Evolutionary conservation across 2,329 filamentous ascomycete species (phyloP).

Genomic region (Ophiostoma sp.): DNA sequence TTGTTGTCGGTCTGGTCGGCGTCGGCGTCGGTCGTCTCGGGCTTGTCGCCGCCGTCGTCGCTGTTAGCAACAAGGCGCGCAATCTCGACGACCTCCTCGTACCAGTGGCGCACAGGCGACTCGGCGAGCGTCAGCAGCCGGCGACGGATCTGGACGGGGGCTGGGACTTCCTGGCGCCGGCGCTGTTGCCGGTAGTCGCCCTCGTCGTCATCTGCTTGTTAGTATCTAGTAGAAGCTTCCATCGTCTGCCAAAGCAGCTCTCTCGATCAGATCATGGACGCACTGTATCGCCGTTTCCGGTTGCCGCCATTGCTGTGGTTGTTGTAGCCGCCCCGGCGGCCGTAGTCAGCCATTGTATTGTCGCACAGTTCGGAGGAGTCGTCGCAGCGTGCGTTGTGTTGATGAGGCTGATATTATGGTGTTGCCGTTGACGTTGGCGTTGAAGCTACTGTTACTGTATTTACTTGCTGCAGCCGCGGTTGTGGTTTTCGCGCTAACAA

Average conservation of each 20-base stretch:
- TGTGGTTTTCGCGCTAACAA: constrained; percentile 18
- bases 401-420: background rate
- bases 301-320: constrained; percentile 22
- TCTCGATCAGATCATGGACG: constrained; percentile 39
- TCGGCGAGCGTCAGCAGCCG: constrained; percentile 78
- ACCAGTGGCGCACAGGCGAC: constrained; percentile 69
- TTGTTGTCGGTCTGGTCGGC: background rate
- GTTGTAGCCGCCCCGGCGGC: constrained; percentile 48
- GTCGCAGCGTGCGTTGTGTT: background rate
- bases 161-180: constrained; percentile 63
- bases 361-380: background rate
- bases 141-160: constrained; percentile 66
- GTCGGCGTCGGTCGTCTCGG: background rate
- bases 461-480: background rate
- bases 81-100: constrained; percentile 71
- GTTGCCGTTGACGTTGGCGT: background rate
- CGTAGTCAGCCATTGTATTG: constrained; percentile 50
- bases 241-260: constrained; percentile 27
- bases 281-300: constrained; percentile 76
- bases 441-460: background rate
- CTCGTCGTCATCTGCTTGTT: constrained; percentile 52
- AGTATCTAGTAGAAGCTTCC: background rate
- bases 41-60: constrained; percentile 49
- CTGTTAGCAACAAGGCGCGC: constrained; percentile 59
- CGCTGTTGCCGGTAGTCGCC: constrained; percentile 71